Base-by-base conservation (phyloP, 495 filamentous ascomycete genomes). In the Durotheca rogersii region DNA sequence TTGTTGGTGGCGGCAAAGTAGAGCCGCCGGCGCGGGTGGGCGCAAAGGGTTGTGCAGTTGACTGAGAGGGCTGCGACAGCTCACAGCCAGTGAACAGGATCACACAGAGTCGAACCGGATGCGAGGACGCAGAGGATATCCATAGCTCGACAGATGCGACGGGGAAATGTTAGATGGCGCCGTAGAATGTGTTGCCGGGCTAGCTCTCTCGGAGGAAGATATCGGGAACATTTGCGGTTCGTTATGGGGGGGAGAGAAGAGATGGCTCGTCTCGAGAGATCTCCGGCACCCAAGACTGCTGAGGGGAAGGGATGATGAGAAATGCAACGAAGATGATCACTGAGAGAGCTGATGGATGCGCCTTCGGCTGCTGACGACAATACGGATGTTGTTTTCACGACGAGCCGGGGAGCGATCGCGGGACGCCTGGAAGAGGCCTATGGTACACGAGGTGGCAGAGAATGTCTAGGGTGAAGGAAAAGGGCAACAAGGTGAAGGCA, bases 221-320 rank as follows among this genome's bases (percentile, higher is more conserved):
- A 62, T 60, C 50, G 52, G 52, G 62, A 53, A 65, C 62, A 65
- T 65, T 65, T 46, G 59, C 50, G 56, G 25, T 54, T 58, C 40
- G 33, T 51, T 50, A 21, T 41, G 21, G 37, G 32, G 48, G 32
- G 45, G 46, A 45, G 32, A 44, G 46, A 59, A 59, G 42, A 44
- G 48, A 57, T 45, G 45, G 39, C 45, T 51, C 44, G 36, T 46
- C 44, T 38, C 42, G 33, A 49, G 34, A 42, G 32, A 52, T 42
- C 31, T 30, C 33, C 36, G 25, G 23, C 21, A 39, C 32, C 34
- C 20, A 9, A 32, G 18, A 53, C 37, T 23, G 15, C 29, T 34
- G 15, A 27, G 27, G 19, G 41, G 14, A 20, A 14, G 16, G 9
- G 14, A 37, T 14, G 25, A 31, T 1, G 12, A 37, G 16, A 40